Evolutionary conservation across 352 stramenopile genomes (phyloP).

Genomic region (Phytophthora pisi): DNA sequence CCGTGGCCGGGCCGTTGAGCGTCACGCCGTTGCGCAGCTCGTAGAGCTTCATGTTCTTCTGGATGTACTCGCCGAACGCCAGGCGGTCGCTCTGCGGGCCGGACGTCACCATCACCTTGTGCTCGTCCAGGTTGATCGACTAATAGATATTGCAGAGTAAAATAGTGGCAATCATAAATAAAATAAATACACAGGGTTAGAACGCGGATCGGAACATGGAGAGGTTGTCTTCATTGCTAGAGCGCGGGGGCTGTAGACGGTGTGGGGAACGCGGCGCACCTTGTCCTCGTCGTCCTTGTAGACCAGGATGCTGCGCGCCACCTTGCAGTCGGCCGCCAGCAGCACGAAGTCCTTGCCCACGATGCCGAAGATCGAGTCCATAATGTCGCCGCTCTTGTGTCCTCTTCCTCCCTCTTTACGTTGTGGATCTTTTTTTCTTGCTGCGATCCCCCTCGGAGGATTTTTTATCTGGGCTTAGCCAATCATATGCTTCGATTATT

Average conservation of each 20-base stretch:
- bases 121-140: conserved; percentile 77
- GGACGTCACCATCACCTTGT: conserved; percentile 83
- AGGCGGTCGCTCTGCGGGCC: conserved; percentile 84
- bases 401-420: conserved; percentile 28
- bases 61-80: conserved; percentile 86
- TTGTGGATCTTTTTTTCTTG: conserved; percentile 33
- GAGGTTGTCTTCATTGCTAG: neutral
- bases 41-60: conserved; percentile 94
- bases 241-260: neutral
- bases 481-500: neutral
- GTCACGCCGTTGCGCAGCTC: conserved; percentile 88
- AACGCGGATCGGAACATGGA: neutral
- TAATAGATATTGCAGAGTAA: conserved; percentile 17
- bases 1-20: conserved; percentile 78
- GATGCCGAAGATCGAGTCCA: conserved; percentile 90
- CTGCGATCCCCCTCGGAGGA: conserved; percentile 11
- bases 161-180: neutral
- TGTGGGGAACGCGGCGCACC: conserved; percentile 44
- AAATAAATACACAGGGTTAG: conserved; percentile 7
- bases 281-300: conserved; percentile 95
- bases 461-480: conserved; percentile 1
- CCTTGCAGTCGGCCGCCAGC: conserved; percentile 90
- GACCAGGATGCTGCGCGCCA: conserved; percentile 91
- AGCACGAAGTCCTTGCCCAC: conserved; percentile 93
- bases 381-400: conserved; percentile 36